Base-by-base conservation (phyloP, 2,329 filamentous ascomycete genomes). In the Lecanoromycetidae sp. region DNA sequence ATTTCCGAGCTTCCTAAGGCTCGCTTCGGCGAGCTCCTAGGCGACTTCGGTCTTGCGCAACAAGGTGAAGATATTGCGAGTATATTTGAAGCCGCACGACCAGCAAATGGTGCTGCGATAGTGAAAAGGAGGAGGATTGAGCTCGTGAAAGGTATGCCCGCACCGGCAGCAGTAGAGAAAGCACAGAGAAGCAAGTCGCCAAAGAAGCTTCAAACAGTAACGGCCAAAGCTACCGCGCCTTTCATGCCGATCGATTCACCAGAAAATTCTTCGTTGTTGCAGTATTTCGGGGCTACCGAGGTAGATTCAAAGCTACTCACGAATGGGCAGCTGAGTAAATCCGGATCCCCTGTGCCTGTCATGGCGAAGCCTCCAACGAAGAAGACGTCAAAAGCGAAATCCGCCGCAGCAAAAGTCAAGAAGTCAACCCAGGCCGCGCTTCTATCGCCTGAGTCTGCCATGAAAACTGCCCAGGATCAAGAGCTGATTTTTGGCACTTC, bases 401-500 rank as follows among this genome's bases (percentile, higher is more conserved):
- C 66, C 55, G 55, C 60, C 41, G 63, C 36, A 58, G 58, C 15
- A 33, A 52, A 34, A 45, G 45, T 51, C 63, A 52, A 68, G 65
- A 53, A 66, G 60, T 34, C 63, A 61, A 8, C 68, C n/a, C 68
- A 70, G 17, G 66, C 70, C 34, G 61, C 75, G 15, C 61, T 93
- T 2, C 66, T 85, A 9, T 85, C 84, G 1, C 86, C 86, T 0
- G 69, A 67, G 39, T 75, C 81, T 20, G 87, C 85, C 1, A 63
- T 81, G 35, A 75, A 75, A 44, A 74, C 82, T 54, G 74, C 83
- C 12, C 70, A 75, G 3, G 69, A 74, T 1, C 87, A 91, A 60
- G 78, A 87, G 50, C 84, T 88, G 58, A 66, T 93, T 0, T 94
- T 94, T 63, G 87, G 86, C 1, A 91, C 86, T 0, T 88, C 83